Evolutionary conservation across 164 flowering plant species (phyloP), one percentile per base, ranked within the genome.

Genomic region (Amborella trichopoda): DNA sequence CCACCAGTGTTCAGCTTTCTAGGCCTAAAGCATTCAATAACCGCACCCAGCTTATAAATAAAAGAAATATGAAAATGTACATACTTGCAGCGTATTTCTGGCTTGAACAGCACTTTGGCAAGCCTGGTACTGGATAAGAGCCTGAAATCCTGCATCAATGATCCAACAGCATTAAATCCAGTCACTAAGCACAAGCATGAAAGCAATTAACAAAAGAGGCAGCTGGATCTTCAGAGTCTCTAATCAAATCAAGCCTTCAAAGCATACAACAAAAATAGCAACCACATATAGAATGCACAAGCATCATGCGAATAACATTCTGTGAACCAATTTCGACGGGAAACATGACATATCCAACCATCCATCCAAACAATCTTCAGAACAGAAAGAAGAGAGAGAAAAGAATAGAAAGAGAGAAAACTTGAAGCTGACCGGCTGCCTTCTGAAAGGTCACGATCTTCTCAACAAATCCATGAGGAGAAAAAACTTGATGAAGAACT

Each of bases 391-490:
- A 46, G 24, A 50, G 14, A 14, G 26, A 38, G 37, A 41, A 44
- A 57, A 19, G 58, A 40, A 61, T 40, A 57, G 38, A 65, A 55
- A 69, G 50, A 71, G 73, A 74, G 70, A 75, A 81, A 68, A 57
- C 67, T 62, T 71, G 74, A 74, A 69, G 80, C 96, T 87, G 83
- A 91, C 99, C 99, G 62, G 99, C 99, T 49, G 96, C 82, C 83
- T 91, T 91, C 85, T 87, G 96, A 72, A 91, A 91, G 0, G 99
- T 91, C 73, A 91, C 99, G 55, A 91, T 80, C 88, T 91, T 88
- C 83, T 91, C 99, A 63, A 91, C 99, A 70, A 70, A 77, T 53
- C 99, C 99, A 87, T 87, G 78, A 51, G 96, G 94, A 71, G 94
- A 91, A 72, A 87, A 87, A 43, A 91, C 99, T 84, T 91, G 99